Evolutionary conservation across 805 yeast species (phyloP).

Genomic region (Barnettozyma salicaria): DNA sequence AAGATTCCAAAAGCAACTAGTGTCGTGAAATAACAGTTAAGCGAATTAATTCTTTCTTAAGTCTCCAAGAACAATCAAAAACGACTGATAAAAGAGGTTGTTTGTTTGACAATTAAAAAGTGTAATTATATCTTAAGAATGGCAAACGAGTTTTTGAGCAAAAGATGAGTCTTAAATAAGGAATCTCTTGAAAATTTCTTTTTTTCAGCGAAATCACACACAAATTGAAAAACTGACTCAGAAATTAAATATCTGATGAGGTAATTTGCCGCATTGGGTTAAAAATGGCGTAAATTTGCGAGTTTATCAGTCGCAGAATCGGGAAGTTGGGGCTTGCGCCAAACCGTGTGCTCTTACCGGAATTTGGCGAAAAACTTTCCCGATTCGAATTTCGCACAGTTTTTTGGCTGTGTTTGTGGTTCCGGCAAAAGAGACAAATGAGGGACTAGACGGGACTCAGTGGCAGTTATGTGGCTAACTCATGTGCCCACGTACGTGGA

Average conservation of each 20-base stretch:
- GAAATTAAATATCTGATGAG: constrained; percentile 1
- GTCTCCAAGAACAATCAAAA: too few species aligned
- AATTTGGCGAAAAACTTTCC: too few species aligned
- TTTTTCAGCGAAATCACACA: constrained; percentile 4
- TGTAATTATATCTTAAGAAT: background rate
- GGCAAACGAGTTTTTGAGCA: background rate
- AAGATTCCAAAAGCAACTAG: background rate
- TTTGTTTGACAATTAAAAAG: constrained; percentile 4
- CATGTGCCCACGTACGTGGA: too few species aligned
- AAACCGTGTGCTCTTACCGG: too few species aligned
- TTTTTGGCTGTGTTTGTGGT: too few species aligned
- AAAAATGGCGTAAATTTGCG: constrained; percentile 1
- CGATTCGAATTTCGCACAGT: too few species aligned
- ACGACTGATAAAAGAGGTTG: background rate
- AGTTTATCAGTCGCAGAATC: too few species aligned
- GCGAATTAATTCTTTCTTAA: background rate
- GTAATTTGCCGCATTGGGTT: background rate
- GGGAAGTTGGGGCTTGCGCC: too few species aligned
- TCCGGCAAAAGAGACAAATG: too few species aligned
- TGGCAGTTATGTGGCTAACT: too few species aligned
- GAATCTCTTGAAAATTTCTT: constrained; percentile 1
- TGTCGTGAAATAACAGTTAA: too few species aligned
- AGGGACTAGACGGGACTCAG: too few species aligned
- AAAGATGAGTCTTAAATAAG: constrained; percentile 5
- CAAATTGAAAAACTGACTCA: constrained; percentile 10